Evolutionary conservation across 176 grass and related monocot genomes (phyloP).

Genomic region (Hyparrhenia diplandra): DNA sequence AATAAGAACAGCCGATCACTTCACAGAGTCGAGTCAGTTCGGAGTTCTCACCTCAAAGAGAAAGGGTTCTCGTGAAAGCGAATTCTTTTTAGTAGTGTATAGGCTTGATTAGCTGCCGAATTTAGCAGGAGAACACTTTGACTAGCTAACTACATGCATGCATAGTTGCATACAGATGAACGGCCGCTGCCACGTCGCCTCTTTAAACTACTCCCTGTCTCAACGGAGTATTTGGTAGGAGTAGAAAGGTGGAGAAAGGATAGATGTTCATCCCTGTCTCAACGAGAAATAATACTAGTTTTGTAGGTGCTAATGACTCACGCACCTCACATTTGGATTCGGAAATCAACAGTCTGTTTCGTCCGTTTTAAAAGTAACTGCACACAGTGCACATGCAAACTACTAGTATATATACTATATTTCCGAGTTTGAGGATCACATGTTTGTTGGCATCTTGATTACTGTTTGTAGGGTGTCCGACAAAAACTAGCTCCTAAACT

Average conservation of each 20-base stretch:
- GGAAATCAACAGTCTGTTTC: too few relatives aligned
- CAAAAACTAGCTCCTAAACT: too few relatives aligned
- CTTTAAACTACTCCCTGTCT: not conserved
- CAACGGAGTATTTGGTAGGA: not conserved
- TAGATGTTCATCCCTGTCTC: too few relatives aligned
- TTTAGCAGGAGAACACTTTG: conserved; percentile 25
- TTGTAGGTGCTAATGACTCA: too few relatives aligned
- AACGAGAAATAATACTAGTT: not conserved
- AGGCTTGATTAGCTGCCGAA: not conserved
- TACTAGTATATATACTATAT: too few relatives aligned
- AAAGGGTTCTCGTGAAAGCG: not conserved
- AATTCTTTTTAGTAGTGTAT: not conserved
- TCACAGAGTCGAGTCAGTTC: not conserved
- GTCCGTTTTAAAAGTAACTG: too few relatives aligned
- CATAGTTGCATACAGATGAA: not conserved
- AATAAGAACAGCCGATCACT: not conserved
- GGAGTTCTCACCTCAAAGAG: not conserved
- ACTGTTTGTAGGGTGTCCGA: too few relatives aligned
- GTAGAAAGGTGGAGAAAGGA: not conserved
- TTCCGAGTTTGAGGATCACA: too few relatives aligned
- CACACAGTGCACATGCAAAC: too few relatives aligned
- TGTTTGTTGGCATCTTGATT: too few relatives aligned
- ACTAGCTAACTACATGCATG: not conserved
- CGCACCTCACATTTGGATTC: too few relatives aligned
- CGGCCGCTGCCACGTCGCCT: not conserved